Base-by-base conservation (phyloP, 495 filamentous ascomycete species). In the Apiosordaria backusii region DNA sequence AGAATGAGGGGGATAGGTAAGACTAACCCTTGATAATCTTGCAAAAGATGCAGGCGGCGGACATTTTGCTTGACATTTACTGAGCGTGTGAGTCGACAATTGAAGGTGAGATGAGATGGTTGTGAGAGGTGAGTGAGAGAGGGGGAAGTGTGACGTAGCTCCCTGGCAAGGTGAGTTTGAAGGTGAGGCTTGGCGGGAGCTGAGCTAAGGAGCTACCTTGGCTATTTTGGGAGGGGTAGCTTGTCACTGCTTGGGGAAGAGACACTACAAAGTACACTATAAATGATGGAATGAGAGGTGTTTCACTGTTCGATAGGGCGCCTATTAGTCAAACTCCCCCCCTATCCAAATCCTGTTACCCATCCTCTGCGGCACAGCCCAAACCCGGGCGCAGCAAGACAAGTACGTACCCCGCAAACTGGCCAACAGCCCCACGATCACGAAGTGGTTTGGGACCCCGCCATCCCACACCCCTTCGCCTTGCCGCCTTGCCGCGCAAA, bases 21-120 rank as follows among this genome's bases (percentile, higher is more conserved):
- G 50, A 69, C 77, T 65, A 80, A 89, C 93, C 95, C 84, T 96
- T 96, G 80, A 99, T 90, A 76, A 99, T 98, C 75, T 90, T 96
- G 86, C 95, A 99, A 83, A 99, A 99, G 77, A 98, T 93, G 73
- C 95, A 99, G 55, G 91, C 85, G 22, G 76, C 74, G 0, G 35
- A 45, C 74, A 76, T 76, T 57, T 70, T 78, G 69, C 68, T 74
- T 29, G 71, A 64, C 76, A 78, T 73, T 64, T 55, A 45, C 4
- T 21, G n/a, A 23, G 27, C 27, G 61, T 22, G 23, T 13, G n/a
- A 27, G 35, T 24, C 22, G 27, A 45, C 24, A 62, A n/a, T 45
- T 60, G 53, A 18, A 4, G 27, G 13, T 27, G n/a, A 21, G n/a
- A 19, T 24, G 57, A 61, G 67, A n/a, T 57, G 61, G 61, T 59